Conservation (phyloP, 2,329 filamentous ascomycete species). For the Cryoendolithus antarcticus region DNA sequence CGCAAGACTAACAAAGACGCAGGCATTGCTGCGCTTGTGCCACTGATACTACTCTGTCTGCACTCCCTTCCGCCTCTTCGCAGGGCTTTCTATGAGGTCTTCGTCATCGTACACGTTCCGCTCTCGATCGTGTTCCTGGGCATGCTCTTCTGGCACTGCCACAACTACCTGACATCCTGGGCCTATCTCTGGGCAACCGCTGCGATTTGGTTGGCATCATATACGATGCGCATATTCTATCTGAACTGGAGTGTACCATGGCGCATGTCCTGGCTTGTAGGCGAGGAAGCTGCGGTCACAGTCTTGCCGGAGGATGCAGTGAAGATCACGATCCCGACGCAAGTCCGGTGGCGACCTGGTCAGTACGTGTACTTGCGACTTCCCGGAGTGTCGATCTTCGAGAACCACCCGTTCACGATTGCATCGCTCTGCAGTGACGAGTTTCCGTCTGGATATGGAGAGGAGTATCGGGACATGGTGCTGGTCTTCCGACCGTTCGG, state of each 20-base stretch:
- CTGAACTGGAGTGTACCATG: constrained; percentile 82
- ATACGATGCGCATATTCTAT: constrained; percentile 63
- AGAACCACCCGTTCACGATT: constrained; percentile 94
- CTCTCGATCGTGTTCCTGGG: constrained; percentile 69
- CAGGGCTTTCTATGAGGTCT: constrained; percentile 70
- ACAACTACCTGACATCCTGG: constrained; percentile 86
- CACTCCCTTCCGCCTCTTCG: constrained; percentile 73
- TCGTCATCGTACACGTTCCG: constrained; percentile 70
- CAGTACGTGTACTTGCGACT: constrained; percentile 93
- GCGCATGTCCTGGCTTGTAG: constrained; percentile 68
- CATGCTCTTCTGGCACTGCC: constrained; percentile 89
- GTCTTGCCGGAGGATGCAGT: constrained; percentile 88
- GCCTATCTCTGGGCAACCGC: constrained; percentile 72
- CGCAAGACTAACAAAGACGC: constrained; percentile 8
- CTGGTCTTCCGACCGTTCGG: constrained; percentile 88
- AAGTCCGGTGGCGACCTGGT: constrained; percentile 83
- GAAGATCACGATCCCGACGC: constrained; percentile 87
- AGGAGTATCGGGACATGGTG: constrained; percentile 76
- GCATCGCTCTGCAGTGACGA: constrained; percentile 85
- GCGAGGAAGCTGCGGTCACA: constrained; percentile 81
- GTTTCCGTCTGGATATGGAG: constrained; percentile 83
- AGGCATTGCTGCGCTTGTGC: constrained; percentile 59
- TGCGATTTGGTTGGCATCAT: constrained; percentile 66
- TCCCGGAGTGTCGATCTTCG: constrained; percentile 78
- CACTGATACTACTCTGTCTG: constrained; percentile 72